Evolutionary conservation across 306 rosid genomes (phyloP).

Genomic region (Dryas octopetala): DNA sequence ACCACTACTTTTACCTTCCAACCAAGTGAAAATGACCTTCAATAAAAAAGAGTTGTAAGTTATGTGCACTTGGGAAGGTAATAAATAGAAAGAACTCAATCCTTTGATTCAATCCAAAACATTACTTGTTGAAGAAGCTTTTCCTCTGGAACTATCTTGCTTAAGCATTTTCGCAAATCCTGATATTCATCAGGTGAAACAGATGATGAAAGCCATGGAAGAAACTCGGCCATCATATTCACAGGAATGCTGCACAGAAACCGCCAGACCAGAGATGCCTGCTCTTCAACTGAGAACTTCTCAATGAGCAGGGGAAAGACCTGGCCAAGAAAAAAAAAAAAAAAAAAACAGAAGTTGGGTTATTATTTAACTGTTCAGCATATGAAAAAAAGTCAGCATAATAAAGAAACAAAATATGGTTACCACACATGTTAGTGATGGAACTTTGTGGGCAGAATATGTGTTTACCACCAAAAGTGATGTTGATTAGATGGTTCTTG

Average conservation of each 20-base stretch:
- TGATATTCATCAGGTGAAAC: constrained; percentile 78
- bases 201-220: constrained; percentile 92
- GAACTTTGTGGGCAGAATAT: neutral
- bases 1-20: constrained; percentile 58
- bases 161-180: constrained; percentile 72
- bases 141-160: constrained; percentile 84
- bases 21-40: constrained; percentile 95
- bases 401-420: neutral
- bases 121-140: constrained; percentile 93
- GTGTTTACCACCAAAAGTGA: neutral
- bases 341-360: neutral
- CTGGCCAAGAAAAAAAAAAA: constrained; percentile 48
- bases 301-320: constrained; percentile 91
- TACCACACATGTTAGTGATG: neutral
- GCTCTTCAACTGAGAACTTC: constrained; percentile 87
- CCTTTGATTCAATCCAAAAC: constrained; percentile 27
- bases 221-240: constrained; percentile 86
- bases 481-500: neutral
- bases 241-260: constrained; percentile 98
- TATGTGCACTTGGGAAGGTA: constrained; percentile 22
- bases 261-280: constrained; percentile 94
- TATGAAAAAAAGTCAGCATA: neutral
- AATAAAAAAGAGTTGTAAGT: constrained; percentile 31
- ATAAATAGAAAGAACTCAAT: constrained; percentile 19
- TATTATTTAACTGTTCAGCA: neutral